A percentile compares a stretch with the other conserved stretches of the same genome.
Conservation (phyloP, 2,329 filamentous ascomycete genomes). For the Fusarium zealandicum region DNA sequence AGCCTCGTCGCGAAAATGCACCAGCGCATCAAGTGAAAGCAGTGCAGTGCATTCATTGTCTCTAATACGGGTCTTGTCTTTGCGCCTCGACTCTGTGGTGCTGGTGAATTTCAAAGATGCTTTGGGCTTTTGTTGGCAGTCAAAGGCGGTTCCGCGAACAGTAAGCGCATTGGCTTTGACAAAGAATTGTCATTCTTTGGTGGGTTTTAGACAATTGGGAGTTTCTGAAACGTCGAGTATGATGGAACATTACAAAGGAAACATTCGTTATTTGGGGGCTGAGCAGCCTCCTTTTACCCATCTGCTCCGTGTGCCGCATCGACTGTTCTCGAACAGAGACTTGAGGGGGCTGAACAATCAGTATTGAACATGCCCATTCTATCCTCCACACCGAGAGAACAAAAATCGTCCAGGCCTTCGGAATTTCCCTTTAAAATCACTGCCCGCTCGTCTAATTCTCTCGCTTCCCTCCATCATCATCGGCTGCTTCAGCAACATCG, state of each 20-base stretch:
- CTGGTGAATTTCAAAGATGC: neutral
- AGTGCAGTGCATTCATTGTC: no score
- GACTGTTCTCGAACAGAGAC: neutral
- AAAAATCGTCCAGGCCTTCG: neutral
- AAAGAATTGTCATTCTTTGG: no score
- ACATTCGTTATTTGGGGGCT: no score
- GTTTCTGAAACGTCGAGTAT: no score
- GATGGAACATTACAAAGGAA: no score
- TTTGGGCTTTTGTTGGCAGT: no score
- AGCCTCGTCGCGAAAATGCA: constrained; percentile 2
- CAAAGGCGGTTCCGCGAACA: no score
- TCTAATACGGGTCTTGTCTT: neutral
- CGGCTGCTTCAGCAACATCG: neutral
- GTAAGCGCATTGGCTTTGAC: no score
- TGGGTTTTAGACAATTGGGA: no score
- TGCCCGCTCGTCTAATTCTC: neutral
- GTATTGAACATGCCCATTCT: neutral
- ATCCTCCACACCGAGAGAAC: neutral
- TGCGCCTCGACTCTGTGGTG: neutral
- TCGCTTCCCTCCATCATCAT: neutral
- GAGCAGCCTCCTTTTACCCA: neutral
- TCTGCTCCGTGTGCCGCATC: neutral
- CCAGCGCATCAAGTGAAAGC: neutral
- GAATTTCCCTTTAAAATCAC: neutral
- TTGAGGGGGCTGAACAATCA: neutral